phyloP scores from a whole-genome alignment of 2,329 filamentous ascomycete genomes.

The Fusarium sp. region DNA sequence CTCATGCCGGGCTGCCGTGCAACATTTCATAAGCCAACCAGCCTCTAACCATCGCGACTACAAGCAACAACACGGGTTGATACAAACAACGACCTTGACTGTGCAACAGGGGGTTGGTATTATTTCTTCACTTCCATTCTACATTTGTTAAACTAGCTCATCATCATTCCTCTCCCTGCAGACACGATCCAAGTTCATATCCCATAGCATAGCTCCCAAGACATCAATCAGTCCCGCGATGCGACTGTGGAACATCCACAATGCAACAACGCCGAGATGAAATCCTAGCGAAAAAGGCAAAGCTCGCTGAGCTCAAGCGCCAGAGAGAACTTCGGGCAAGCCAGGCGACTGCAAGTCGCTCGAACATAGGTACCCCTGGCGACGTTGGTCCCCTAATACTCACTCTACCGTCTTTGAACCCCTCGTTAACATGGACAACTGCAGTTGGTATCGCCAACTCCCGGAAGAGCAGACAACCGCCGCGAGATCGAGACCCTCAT shows the following conservation, averaged over 20 bases:
- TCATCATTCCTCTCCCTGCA: neutral
- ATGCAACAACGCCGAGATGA: slow-evolving; percentile 92
- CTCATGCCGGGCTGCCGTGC: slow-evolving; percentile 18
- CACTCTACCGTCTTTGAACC: slow-evolving; percentile 21
- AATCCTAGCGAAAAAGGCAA: slow-evolving; percentile 95
- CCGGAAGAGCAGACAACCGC: slow-evolving; percentile 72
- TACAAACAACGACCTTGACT: slow-evolving; percentile 8
- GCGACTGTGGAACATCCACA: slow-evolving; percentile 55
- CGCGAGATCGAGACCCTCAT: slow-evolving; percentile 88
- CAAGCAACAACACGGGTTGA: slow-evolving; percentile 16
- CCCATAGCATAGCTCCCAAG: slow-evolving; percentile 37
- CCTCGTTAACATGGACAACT: slow-evolving; percentile 20
- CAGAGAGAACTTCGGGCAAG: slow-evolving; percentile 85
- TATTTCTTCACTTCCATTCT: neutral
- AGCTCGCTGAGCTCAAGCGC: slow-evolving; percentile 93
- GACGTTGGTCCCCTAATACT: slow-evolving; percentile 68
- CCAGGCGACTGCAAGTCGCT: slow-evolving; percentile 75
- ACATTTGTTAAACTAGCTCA: neutral
- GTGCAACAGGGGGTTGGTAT: neutral
- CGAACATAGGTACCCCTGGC: slow-evolving; percentile 71
- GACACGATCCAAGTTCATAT: slow-evolving; percentile 8
- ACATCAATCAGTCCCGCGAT: slow-evolving; percentile 53
- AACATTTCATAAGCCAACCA: slow-evolving; percentile 11
- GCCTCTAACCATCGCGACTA: slow-evolving; percentile 12
- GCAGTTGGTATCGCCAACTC: slow-evolving; percentile 71